Base-by-base conservation (phyloP, 768 basidiomycete genomes). In the Lactarius pseudohatsudake region DNA sequence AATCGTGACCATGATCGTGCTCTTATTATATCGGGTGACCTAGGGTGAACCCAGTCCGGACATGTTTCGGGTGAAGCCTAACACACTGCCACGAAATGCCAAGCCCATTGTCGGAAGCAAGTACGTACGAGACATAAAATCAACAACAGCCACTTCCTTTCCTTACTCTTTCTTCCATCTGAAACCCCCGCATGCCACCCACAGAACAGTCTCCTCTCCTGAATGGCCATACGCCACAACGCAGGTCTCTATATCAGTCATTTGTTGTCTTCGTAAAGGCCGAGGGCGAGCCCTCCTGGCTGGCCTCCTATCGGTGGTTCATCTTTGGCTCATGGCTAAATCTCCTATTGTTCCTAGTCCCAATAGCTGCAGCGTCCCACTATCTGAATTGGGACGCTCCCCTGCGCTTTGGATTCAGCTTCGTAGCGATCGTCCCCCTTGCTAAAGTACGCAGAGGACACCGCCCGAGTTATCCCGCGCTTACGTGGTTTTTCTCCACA, bases 361-460 rank as follows among this genome's bases (percentile, higher is more conserved):
- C 95, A 32, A 78, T 96, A 69, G 85, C 86, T 70, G 76, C 86
- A 54, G 66, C 87, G 11, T 80, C 91, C 28, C 85, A 92, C 76
- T 80, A 84, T 70, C 74, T 85, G 20, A 72, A 85, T 72, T 92
- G 90, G 90, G 92, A 92, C 80, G 87, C 86, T 36, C 86, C 84
- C 20, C 76, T 87, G n/a, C 84, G 88, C 15, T 92, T 92, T 70
- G 76, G 76, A 8, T 90, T 91, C 75, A 88, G 87, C 69, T 94
- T 94, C 74, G 71, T 92, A 53, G 90, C 92, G 13, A 93, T 95
- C 71, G 80, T 95, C 62, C 95, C 95, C 32, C 82, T 97, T 34
- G 95, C 94, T 32, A 90, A 90, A 81, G 92, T 92, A 71, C 60
- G 80, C 43, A 22, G 0, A 28, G 15, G 15, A 6, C 20, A 40